Evolutionary conservation across 202 grass and related monocot genomes (phyloP).

Genomic region (Cymbopogon flexuosus): DNA sequence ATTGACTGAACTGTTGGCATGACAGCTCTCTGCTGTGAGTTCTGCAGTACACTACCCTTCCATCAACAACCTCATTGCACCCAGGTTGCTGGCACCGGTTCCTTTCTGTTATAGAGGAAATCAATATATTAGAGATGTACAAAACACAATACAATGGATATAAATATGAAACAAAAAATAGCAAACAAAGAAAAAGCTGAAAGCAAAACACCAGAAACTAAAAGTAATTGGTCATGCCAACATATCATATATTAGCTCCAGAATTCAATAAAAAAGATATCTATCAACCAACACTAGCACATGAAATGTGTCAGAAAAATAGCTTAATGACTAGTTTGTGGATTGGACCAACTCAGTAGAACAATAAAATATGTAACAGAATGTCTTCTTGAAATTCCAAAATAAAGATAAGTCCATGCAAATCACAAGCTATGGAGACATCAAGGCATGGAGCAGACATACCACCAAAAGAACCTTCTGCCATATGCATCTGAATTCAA

Average conservation of each 20-base stretch:
- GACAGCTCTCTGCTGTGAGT: background rate
- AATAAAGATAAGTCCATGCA: background rate
- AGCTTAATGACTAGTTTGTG: constrained; percentile 8
- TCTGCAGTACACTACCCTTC: constrained; percentile 35
- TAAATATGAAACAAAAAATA: background rate
- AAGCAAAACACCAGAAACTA: background rate
- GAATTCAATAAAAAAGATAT: background rate
- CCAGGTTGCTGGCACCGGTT: constrained; percentile 40
- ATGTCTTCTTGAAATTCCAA: background rate
- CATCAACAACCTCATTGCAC: constrained; percentile 27
- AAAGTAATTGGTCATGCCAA: background rate
- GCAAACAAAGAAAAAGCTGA: background rate
- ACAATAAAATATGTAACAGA: background rate
- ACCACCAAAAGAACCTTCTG: constrained; percentile 38
- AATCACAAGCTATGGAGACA: background rate
- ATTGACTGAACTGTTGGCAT: constrained; percentile 16
- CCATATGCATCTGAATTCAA: constrained; percentile 29
- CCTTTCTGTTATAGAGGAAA: constrained; percentile 28
- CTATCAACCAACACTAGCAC: background rate
- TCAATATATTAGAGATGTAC: constrained; percentile 16
- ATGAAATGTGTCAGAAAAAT: background rate
- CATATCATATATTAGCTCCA: constrained; percentile 1
- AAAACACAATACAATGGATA: background rate
- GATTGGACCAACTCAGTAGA: background rate
- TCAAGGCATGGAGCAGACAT: constrained; percentile 13